Conservation (phyloP, 2,329 filamentous ascomycete genomes). For the Aureobasidium melanogenum region DNA sequence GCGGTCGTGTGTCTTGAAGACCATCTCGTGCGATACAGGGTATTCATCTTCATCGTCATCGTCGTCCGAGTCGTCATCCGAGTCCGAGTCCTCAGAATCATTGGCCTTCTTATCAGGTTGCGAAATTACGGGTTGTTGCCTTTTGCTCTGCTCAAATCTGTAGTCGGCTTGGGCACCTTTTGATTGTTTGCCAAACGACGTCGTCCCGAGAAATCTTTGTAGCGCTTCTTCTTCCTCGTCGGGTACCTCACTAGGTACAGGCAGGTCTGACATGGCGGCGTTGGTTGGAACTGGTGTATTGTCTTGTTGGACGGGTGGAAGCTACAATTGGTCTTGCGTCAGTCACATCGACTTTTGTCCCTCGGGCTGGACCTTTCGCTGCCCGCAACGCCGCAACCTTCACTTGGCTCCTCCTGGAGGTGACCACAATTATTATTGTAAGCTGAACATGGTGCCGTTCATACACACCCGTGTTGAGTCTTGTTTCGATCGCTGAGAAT, state of each 20-base stretch:
- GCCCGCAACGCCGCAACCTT: background rate
- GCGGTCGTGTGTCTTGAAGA: constrained; percentile 85
- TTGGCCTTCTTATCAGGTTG: constrained; percentile 18
- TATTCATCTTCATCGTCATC: constrained; percentile 71
- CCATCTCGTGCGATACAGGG: constrained; percentile 84
- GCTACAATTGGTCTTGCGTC: background rate
- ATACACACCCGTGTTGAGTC: too few relatives aligned
- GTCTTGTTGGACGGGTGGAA: background rate
- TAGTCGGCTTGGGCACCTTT: constrained; percentile 64
- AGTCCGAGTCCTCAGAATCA: constrained; percentile 30
- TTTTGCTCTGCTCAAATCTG: constrained; percentile 70
- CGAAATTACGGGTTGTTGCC: constrained; percentile 14
- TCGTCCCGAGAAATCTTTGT: constrained; percentile 66
- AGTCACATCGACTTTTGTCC: constrained; percentile 3
- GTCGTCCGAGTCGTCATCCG: constrained; percentile 42
- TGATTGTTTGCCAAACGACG: constrained; percentile 77
- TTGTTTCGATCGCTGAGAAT: background rate
- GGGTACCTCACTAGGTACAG: background rate
- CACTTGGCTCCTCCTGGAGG: background rate
- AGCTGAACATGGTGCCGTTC: too few relatives aligned
- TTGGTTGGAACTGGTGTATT: background rate
- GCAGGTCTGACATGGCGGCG: background rate
- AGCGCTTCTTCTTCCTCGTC: constrained; percentile 54
- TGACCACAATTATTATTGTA: too few relatives aligned
- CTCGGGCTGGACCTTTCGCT: constrained; percentile 3